Conservation (phyloP, 2,329 filamentous ascomycete species). For the Zymoseptoria brevis region DNA sequence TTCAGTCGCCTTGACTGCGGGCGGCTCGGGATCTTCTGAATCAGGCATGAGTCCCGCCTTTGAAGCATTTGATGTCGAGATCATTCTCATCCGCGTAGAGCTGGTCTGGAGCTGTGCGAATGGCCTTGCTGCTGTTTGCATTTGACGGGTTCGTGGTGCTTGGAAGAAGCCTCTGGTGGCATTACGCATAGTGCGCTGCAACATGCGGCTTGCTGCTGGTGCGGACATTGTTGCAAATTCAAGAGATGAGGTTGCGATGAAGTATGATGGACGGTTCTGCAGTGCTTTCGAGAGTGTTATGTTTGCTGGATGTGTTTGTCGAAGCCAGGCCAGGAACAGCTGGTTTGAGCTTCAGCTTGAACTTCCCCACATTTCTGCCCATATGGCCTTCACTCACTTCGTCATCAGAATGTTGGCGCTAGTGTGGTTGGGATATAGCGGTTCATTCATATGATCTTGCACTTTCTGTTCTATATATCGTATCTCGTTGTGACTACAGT, state of each 20-base stretch:
- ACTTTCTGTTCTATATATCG: not conserved
- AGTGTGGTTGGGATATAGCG: no score
- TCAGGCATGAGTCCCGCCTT: slow-evolving; percentile 37
- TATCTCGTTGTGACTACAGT: not conserved
- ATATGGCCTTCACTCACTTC: not conserved
- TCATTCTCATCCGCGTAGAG: slow-evolving; percentile 12
- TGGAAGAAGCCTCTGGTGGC: slow-evolving; percentile 14
- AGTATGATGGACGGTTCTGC: not conserved
- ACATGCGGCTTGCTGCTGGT: slow-evolving; percentile 16
- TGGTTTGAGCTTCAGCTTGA: not conserved
- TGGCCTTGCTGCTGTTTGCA: slow-evolving; percentile 2
- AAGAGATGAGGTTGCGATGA: not conserved
- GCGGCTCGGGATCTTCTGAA: slow-evolving; percentile 33
- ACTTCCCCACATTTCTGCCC: not conserved
- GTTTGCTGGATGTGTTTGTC: not conserved
- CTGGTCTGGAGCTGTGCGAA: slow-evolving; percentile 6
- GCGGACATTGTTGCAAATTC: slow-evolving; percentile 16
- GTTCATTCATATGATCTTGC: no score
- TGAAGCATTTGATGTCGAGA: slow-evolving; percentile 12
- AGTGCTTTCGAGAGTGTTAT: not conserved
- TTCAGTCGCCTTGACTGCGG: slow-evolving; percentile 27
- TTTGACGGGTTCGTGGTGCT: slow-evolving; percentile 3
- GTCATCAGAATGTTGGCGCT: not conserved
- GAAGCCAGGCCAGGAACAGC: not conserved
- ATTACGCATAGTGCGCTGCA: slow-evolving; percentile 17